Evolutionary conservation across 192 early-diverging fungal species (phyloP).

Genomic region (Phlyctochytrium arcticum): DNA sequence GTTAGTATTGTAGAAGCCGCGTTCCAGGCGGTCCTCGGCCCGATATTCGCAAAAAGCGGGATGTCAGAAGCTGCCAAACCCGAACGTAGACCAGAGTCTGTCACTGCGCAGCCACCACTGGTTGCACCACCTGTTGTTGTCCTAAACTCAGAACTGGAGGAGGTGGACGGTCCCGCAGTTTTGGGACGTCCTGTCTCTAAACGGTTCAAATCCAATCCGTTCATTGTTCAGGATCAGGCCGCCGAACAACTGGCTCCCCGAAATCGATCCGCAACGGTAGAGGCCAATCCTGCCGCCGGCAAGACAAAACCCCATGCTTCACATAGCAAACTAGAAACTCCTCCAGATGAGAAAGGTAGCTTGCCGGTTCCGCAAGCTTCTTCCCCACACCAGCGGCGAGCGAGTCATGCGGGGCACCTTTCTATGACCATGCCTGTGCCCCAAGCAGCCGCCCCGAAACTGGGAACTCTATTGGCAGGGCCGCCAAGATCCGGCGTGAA

Average conservation of each 20-base stretch:
- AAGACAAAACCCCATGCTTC: neutral
- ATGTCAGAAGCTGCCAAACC: too few relatives aligned
- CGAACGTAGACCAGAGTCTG: too few relatives aligned
- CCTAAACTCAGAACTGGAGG: too few relatives aligned
- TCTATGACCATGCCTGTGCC: too few relatives aligned
- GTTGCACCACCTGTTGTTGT: too few relatives aligned
- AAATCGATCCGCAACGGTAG: neutral
- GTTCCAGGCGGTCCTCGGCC: too few relatives aligned
- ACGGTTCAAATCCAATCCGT: slow-evolving; percentile 31
- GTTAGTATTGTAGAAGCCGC: too few relatives aligned
- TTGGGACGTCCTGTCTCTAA: slow-evolving; percentile 4
- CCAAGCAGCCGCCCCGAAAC: neutral
- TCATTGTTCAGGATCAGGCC: slow-evolving; percentile 34
- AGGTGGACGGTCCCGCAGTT: neutral
- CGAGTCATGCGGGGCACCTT: too few relatives aligned
- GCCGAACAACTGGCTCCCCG: neutral
- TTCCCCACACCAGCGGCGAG: neutral
- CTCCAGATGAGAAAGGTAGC: too few relatives aligned
- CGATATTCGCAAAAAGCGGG: too few relatives aligned
- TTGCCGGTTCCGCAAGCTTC: too few relatives aligned
- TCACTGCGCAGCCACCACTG: too few relatives aligned
- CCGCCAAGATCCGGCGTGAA: neutral
- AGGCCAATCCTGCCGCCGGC: neutral
- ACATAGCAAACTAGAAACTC: neutral
- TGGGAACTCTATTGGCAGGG: neutral